A percentile compares a stretch with the other conserved stretches of the same genome.
Conservation (phyloP, 441 rosid species). For the Manihot esculenta region DNA sequence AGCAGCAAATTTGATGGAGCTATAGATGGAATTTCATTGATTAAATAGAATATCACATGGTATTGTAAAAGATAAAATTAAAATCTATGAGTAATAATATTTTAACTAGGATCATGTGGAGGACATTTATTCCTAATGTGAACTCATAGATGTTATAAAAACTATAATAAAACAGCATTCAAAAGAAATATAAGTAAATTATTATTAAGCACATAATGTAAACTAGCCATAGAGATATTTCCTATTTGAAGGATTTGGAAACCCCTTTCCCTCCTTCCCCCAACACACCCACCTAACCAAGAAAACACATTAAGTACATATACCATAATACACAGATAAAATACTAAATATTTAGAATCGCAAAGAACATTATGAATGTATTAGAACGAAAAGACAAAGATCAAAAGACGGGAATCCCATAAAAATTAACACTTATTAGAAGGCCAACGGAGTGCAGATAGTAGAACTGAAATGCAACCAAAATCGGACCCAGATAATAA, state of each 20-base stretch:
- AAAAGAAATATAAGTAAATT: neutral
- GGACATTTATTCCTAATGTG: no score
- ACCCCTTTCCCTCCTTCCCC: no score
- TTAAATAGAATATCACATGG: neutral
- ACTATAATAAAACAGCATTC: neutral
- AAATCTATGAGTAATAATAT: neutral
- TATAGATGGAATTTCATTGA: neutral
- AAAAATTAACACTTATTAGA: neutral
- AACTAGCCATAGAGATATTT: no score
- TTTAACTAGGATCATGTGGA: no score
- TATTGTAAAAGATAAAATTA: neutral
- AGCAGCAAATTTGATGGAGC: constrained; percentile 26
- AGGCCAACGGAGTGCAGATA: neutral
- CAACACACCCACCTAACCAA: no score
- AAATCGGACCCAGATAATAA: neutral
- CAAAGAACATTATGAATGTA: no score
- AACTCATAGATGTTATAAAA: neutral
- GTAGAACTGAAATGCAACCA: neutral
- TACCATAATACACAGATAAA: no score
- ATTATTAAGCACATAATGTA: no score
- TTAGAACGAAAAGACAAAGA: neutral
- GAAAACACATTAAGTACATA: no score
- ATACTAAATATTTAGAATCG: no score
- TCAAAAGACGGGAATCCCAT: neutral
- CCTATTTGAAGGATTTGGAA: no score